These are phyloP conservation scores for Russula earlei DNA, from an alignment of 768 basidiomycete genomes.

Conservation along the genomic window DNA sequence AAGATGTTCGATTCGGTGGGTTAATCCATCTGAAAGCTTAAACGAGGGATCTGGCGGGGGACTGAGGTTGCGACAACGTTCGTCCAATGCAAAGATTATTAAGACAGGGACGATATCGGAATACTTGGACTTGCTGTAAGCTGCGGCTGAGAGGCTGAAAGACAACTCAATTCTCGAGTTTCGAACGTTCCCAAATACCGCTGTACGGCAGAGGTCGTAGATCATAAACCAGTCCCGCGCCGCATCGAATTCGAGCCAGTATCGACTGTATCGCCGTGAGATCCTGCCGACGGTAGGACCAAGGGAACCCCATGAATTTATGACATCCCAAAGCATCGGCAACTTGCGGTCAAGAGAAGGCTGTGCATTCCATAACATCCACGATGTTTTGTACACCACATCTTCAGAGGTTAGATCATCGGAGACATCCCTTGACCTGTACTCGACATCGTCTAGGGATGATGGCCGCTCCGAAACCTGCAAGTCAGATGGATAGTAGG, in stretches of 20 bases:
- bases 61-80: neutral
- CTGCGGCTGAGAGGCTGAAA: neutral
- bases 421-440: neutral
- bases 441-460: neutral
- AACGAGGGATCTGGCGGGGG: neutral
- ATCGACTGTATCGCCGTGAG: neutral
- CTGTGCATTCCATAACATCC: neutral
- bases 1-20: neutral
- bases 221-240: constrained; percentile 3
- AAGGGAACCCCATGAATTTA: neutral
- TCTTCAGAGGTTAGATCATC: neutral
- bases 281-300: neutral
- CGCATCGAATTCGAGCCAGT: constrained; percentile 8
- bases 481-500: constrained; percentile 1
- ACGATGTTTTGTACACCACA: neutral
- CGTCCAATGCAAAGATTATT: neutral
- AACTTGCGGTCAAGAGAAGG: neutral
- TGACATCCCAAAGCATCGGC: neutral
- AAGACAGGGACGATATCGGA: neutral
- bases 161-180: neutral
- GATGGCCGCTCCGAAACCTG: neutral
- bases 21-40: neutral
- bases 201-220: constrained; percentile 1
- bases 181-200: neutral
- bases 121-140: neutral